phyloP scores from a whole-genome alignment of 73 alveolate species.

The Tetrahymena borealis region DNA sequence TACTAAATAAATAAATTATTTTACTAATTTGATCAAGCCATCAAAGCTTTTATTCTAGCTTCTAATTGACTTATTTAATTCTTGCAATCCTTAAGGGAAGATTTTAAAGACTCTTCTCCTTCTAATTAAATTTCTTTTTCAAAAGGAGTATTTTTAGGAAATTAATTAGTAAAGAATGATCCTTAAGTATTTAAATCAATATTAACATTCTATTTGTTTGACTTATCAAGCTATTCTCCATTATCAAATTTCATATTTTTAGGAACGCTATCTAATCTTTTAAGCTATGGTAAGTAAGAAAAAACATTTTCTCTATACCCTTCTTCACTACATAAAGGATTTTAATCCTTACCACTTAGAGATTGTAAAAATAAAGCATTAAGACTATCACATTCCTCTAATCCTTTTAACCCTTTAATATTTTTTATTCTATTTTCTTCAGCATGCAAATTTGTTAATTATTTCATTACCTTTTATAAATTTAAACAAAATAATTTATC shows the following conservation, averaged over 20 bases:
- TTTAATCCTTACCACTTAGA: not conserved
- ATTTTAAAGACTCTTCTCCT: conserved; percentile 2
- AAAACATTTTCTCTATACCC: not conserved
- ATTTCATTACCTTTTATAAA: not conserved
- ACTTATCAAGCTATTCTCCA: not conserved
- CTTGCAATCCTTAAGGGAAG: not conserved
- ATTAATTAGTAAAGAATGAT: not conserved
- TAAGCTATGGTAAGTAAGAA: not conserved
- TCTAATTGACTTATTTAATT: not conserved
- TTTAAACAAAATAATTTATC: no score
- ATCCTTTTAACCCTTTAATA: not conserved
- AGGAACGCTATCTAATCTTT: not conserved
- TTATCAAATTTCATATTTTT: not conserved
- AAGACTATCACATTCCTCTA: not conserved
- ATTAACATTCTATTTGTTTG: not conserved
- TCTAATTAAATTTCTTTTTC: not conserved
- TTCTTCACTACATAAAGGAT: not conserved
- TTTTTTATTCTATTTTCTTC: not conserved
- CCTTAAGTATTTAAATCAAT: not conserved
- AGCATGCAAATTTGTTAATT: not conserved
- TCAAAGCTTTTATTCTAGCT: not conserved
- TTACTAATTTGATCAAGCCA: not conserved
- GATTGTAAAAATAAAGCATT: not conserved
- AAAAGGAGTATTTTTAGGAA: not conserved
- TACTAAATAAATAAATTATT: not conserved